A percentile compares a stretch with the other conserved stretches of the same genome.
Evolutionary conservation across 108 stramenopile species (phyloP).

Genomic region (Nitzschia sp.): DNA sequence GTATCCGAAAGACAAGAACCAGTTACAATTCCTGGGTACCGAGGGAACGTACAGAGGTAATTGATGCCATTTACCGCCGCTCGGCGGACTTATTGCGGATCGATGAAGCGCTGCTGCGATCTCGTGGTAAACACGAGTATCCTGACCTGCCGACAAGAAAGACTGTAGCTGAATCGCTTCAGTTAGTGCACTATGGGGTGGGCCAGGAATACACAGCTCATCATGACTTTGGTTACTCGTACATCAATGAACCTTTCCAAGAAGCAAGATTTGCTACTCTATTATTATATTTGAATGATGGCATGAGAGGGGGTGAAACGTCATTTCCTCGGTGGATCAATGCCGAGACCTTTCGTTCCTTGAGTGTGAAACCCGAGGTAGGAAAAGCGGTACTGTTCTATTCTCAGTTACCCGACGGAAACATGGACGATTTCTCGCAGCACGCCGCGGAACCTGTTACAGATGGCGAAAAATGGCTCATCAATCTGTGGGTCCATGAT

Average conservation of each 20-base stretch:
- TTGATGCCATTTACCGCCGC: conserved; percentile 89
- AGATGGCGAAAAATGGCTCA: conserved; percentile 80
- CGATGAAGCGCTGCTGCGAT: conserved; percentile 74
- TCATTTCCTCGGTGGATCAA: conserved; percentile 82
- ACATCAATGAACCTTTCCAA: conserved; percentile 48
- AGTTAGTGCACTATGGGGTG: conserved; percentile 85
- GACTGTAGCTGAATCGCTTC: conserved; percentile 75
- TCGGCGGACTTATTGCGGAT: conserved; percentile 84
- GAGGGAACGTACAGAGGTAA: conserved; percentile 60
- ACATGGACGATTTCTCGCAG: conserved; percentile 84
- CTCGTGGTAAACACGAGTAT: conserved; percentile 50
- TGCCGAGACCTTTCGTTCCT: conserved; percentile 64
- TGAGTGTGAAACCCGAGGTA: conserved; percentile 59
- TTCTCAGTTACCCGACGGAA: conserved; percentile 89
- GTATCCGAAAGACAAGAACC: conserved; percentile 62
- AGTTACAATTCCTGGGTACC: conserved; percentile 83
- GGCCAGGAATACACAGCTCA: conserved; percentile 89
- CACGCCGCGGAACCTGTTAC: conserved; percentile 80
- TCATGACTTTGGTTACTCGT: conserved; percentile 83
- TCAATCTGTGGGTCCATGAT: conserved; percentile 71
- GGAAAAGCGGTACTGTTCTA: conserved; percentile 78
- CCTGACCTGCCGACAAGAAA: conserved; percentile 46
- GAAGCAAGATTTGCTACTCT: conserved; percentile 79
- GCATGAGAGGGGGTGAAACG: conserved; percentile 75
- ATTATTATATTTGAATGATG: conserved; percentile 81